Evolutionary conservation across 495 filamentous ascomycete species (phyloP).

Genomic region (Beverwykella pulmonaria): DNA sequence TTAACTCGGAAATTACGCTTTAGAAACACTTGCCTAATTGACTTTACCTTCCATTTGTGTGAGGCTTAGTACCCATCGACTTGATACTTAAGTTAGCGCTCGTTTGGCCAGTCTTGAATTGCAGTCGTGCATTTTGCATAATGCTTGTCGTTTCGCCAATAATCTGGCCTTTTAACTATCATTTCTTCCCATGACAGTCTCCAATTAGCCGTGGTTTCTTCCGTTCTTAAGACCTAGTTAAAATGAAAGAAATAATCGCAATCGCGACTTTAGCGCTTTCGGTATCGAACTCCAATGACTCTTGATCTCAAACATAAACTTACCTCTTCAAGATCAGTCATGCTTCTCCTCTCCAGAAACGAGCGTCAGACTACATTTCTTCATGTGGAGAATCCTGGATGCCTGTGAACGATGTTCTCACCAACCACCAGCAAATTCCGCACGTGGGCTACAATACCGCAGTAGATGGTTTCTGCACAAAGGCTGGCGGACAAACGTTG

Average conservation of each 20-base stretch:
- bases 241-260: not conserved
- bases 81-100: too few species aligned
- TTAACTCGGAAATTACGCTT: not conserved
- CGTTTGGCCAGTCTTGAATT: too few species aligned
- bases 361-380: conserved; percentile 5
- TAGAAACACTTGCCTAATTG: not conserved
- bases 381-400: conserved; percentile 13
- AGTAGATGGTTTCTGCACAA: conserved; percentile 10
- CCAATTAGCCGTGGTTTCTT: too few species aligned
- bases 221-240: not conserved
- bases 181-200: too few species aligned
- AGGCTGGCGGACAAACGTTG: conserved; percentile 2
- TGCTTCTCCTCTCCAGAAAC: not conserved
- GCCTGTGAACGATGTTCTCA: conserved; percentile 11
- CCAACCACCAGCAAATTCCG: not conserved
- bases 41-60: too few species aligned
- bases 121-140: too few species aligned
- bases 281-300: not conserved
- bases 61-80: too few species aligned
- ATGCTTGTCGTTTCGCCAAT: too few species aligned
- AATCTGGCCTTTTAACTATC: too few species aligned
- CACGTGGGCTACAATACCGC: conserved; percentile 12
- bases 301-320: not conserved
- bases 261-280: not conserved
- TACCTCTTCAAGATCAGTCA: not conserved